Evolutionary conservation across 345 rosid genomes (phyloP).

Genomic region (Erucastrum elatum): DNA sequence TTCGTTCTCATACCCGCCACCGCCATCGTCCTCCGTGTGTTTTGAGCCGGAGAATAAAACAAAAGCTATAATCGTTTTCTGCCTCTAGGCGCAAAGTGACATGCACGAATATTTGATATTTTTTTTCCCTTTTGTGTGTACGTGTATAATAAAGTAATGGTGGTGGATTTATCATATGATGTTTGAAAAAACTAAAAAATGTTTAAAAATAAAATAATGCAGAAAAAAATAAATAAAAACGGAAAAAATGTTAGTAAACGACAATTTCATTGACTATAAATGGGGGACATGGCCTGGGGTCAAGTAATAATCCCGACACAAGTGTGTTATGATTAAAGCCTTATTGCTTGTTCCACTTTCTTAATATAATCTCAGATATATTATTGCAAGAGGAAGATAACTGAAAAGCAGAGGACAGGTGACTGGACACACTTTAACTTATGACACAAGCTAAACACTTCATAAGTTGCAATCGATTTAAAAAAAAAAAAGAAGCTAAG

Average conservation of each 20-base stretch:
- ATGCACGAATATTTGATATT: neutral
- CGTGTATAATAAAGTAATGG: neutral
- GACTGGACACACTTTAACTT: slow-evolving; percentile 6
- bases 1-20: slow-evolving; percentile 38
- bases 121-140: neutral
- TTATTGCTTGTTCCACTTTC: slow-evolving; percentile 22
- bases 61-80: neutral
- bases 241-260: neutral
- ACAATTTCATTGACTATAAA: neutral
- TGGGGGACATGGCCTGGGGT: slow-evolving; percentile 5
- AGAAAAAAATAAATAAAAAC: neutral
- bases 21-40: slow-evolving; percentile 12
- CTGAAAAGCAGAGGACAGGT: neutral
- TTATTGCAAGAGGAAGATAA: neutral
- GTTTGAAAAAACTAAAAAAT: neutral
- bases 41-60: neutral
- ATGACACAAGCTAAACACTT: slow-evolving; percentile 16
- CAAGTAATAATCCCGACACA: slow-evolving; percentile 19
- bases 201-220: neutral
- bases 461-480: neutral
- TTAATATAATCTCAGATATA: neutral
- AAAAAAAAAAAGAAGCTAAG: slow-evolving; percentile 1
- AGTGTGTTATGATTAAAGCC: slow-evolving; percentile 29
- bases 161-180: neutral
- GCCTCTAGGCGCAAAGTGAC: slow-evolving; percentile 27